Evolutionary conservation across 345 rosid genomes (phyloP), one percentile per base, ranked within the genome.

Genomic region (Arabis hirsuta): DNA sequence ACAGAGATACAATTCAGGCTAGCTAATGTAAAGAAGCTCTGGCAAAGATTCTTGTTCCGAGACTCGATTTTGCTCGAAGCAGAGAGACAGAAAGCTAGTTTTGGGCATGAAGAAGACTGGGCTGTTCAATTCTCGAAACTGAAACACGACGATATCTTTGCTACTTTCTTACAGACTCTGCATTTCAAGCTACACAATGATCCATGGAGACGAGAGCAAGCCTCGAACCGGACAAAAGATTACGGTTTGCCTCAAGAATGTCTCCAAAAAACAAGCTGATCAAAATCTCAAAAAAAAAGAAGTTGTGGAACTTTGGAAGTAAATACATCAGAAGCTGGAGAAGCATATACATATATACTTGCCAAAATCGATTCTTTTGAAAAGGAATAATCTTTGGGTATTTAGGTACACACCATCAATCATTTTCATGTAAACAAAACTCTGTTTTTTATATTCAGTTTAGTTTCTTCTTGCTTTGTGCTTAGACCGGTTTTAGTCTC

Each of bases 21-120:
- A 62, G 78, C 61, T 61, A 91, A 86, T 73, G 91, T 95, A 59
- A 84, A 82, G 80, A 91, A 86, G 78, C 79, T 95, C 43, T 90
- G 96, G 96, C 90, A 88, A 78, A 85, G 99, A 71, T 95, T 95
- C 71, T 77, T 88, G 77, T 88, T 91, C 66, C 89, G 94, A 14
- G 87, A 87, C 82, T 84, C 93, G 16, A 50, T 89, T 59, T 74
- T 95, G 84, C 88, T 91, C 54, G 99, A 95, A 86, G 96, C 96
- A 6, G 85, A 85, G 41, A 85, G 99, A 82, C 97, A 95, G 56
- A 85, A 79, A 70, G 62, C 73, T 55, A 74, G 31, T 16, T 74
- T 38, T 59, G 88, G 89, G 7, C 76, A 11, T 47, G 72, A 76
- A 72, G 85, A 83, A 5, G 89, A 88, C 58, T 95, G 97, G 99